phyloP scores from a whole-genome alignment of 257 asterid genomes.

The Fraxinus cuspidata region DNA sequence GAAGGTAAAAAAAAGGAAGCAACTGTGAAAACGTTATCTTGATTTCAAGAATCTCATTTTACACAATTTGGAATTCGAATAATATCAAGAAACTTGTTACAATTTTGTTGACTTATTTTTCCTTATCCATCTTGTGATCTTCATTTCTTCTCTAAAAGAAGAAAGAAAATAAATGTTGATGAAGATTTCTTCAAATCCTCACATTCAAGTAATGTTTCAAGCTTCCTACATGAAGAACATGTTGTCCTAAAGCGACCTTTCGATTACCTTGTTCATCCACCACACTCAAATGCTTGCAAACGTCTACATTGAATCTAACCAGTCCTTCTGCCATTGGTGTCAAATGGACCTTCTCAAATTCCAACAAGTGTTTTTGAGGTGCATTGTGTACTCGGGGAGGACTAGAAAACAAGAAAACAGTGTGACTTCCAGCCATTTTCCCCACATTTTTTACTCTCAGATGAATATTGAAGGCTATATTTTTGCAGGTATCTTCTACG shows the following conservation, averaged over 20 bases:
- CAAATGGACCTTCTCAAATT: conserved; percentile 48
- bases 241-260: conserved; percentile 55
- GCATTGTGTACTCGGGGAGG: conserved; percentile 69
- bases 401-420: conserved; percentile 49
- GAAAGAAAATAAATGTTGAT: conserved; percentile 9
- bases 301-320: conserved; percentile 46
- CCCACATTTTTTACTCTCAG: conserved; percentile 56
- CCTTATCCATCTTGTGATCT: conserved; percentile 11
- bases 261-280: conserved; percentile 53
- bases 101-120: conserved; percentile 13
- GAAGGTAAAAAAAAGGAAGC: neutral
- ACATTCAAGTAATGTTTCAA: conserved; percentile 54
- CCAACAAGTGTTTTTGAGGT: conserved; percentile 58
- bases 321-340: conserved; percentile 33
- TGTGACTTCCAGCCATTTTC: conserved; percentile 50
- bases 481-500: conserved; percentile 34
- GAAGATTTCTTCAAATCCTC: conserved; percentile 36
- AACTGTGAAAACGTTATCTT: neutral
- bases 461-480: conserved; percentile 36
- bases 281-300: conserved; percentile 56
- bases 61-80: conserved; percentile 15
- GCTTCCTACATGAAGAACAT: conserved; percentile 55
- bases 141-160: neutral
- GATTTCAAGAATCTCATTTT: conserved; percentile 4
- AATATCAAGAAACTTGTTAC: conserved; percentile 26